Base-by-base conservation (phyloP, 2,329 filamentous ascomycete species). In the Stagonosporopsis cucurbitacearum region DNA sequence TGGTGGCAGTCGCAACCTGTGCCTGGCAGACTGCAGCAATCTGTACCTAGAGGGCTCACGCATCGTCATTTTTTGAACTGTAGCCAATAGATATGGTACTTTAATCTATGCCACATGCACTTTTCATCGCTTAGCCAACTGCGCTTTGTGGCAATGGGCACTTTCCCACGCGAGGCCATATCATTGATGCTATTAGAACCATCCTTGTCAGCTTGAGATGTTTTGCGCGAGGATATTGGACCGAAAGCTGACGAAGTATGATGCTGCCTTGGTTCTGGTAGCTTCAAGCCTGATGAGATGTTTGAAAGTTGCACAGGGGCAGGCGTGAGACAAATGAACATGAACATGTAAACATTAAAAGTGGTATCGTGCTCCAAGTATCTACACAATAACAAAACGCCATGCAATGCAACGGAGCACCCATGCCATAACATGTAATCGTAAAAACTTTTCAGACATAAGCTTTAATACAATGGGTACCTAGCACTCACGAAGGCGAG, bases 401-500 rank as follows among this genome's bases (percentile, higher is more conserved):
- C 60, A 54, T 57, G 57, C 62, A 63, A 64, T 62, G 60, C 64
- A 59, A 59, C 51, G 53, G 22, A 17, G 42, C 33, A 40, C 53
- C 59, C 50, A 49, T 51, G 61, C 46, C 49, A 66, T 58, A 56
- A 62, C 30, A 60, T 61, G 58, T 42, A 19, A 51, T 54, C 43
- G 13, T 62, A 64, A 59, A 44, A 54, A 58, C 61, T 61, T 54
- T 50, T 40, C 4, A 53, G 11, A 40, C 46, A 25, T 22, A 35
- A 17, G 48, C 40, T 43, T 43, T 40, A 45, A 47, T 41, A 22
- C 37, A 19, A 13, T 33, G 30, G 17, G 17, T 39, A 36, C 23
- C 20, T 45, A 43, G 2, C 15, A 23, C 28, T 46, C 42, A 50
- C 15, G 42, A 48, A 33, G 35, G 22, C 42, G 65, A 64, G 37